Evolutionary conservation across 2,329 filamentous ascomycete genomes (phyloP).

Genomic region (Fusarium secorum): DNA sequence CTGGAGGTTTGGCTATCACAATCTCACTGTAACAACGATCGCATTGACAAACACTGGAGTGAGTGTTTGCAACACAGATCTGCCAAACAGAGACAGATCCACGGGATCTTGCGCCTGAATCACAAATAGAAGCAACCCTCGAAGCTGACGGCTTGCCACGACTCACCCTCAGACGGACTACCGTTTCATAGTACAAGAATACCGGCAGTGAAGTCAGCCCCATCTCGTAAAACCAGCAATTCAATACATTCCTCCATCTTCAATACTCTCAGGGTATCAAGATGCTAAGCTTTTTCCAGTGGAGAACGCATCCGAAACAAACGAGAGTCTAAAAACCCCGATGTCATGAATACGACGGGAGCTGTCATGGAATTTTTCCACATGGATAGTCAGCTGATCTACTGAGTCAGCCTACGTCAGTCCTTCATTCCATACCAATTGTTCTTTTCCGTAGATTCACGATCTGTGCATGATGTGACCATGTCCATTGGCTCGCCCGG

Average conservation of each 20-base stretch:
- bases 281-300: constrained; percentile 36
- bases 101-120: background rate
- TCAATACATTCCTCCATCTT: background rate
- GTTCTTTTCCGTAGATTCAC: background rate
- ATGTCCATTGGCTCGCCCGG: background rate
- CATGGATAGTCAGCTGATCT: constrained; percentile 12
- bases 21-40: background rate
- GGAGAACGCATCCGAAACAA: constrained; percentile 32
- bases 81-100: background rate
- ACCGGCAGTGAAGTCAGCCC: background rate
- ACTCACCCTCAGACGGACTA: background rate
- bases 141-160: constrained; percentile 10
- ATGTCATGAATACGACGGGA: constrained; percentile 5
- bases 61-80: background rate
- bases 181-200: background rate
- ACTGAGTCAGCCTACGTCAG: constrained; percentile 4
- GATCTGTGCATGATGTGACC: background rate
- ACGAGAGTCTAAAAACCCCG: constrained; percentile 15
- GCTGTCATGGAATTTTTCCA: background rate
- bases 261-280: background rate
- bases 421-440: background rate
- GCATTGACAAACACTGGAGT: background rate
- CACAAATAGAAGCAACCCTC: background rate
- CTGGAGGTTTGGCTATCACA: background rate
- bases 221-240: background rate